A percentile compares a stretch with the other conserved stretches of the same genome.
Evolutionary conservation across 2,329 filamentous ascomycete genomes (phyloP).

Genomic region (Aspergillus sojae): DNA sequence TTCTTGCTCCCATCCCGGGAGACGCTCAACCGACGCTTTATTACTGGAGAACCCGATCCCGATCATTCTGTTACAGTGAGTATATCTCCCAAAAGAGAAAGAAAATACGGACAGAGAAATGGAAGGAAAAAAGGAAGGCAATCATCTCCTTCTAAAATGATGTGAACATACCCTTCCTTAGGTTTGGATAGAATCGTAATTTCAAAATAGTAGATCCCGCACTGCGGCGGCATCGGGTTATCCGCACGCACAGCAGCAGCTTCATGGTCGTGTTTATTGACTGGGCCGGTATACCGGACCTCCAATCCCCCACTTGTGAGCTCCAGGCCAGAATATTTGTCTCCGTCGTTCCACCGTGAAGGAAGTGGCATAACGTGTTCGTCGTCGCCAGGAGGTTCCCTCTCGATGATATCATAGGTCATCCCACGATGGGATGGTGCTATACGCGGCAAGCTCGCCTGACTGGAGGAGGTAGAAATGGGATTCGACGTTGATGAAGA

Average conservation of each 20-base stretch:
- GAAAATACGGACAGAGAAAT: background rate
- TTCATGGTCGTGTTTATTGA: constrained; percentile 68
- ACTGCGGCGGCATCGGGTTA: constrained; percentile 82
- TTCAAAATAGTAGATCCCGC: constrained; percentile 95
- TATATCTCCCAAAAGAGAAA: background rate
- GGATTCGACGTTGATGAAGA: constrained; percentile 51
- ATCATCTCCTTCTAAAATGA: background rate
- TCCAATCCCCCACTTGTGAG: constrained; percentile 73
- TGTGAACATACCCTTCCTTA: constrained; percentile 62
- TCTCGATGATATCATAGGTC: constrained; percentile 82
- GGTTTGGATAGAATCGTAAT: constrained; percentile 66
- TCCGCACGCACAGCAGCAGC: constrained; percentile 82
- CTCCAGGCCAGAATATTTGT: constrained; percentile 75
- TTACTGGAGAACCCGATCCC: constrained; percentile 64
- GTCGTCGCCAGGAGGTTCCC: constrained; percentile 62
- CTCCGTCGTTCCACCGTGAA: constrained; percentile 76
- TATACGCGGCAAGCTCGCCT: constrained; percentile 60
- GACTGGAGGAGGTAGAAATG: constrained; percentile 60
- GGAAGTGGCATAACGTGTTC: constrained; percentile 72
- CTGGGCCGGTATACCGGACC: constrained; percentile 62
- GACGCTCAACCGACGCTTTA: constrained; percentile 61
- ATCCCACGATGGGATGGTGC: constrained; percentile 72
- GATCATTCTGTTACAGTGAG: constrained; percentile 34
- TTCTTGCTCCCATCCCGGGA: constrained; percentile 67
- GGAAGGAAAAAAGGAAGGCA: background rate